Evolutionary conservation across 768 basidiomycete species (phyloP), one percentile per base, ranked within the genome.

Genomic region (button mushroom (Agaricus bisporus)): DNA sequence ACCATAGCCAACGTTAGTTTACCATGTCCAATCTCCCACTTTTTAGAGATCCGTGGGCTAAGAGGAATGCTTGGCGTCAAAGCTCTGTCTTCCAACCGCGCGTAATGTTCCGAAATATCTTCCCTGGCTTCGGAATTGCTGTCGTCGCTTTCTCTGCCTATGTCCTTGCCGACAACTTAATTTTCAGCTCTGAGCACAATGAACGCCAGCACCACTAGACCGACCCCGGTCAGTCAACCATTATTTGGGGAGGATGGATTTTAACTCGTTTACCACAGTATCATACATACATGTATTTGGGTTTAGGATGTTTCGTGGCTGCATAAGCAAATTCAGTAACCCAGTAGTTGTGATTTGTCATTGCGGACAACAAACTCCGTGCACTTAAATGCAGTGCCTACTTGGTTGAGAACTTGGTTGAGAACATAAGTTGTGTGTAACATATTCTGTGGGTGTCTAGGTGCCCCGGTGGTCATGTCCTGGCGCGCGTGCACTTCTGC

Each of bases 91-190:
- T 97, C 75, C 79, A 83, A 56, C 88, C 86, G 60, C 82, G 85
- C 39, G 79, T 81, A 61, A 94, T 94, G 90, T 86, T 98, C 74
- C 75, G 86, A 62, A 92, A 81, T 73, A 67, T 95, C 59, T 94
- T 98, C 69, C 95, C 95, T 32, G 95, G 95, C 37, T 89, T 98
- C 64, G 95, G 94, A 44, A 91, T 92, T 53, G 95, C 91, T 35
- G 78, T 92, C 47, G 91, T 86, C 49, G 90, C 93, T 1, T 98
- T 98, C 74, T 86, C 91, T 29, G 85, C 81, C 54, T 98, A 98
- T 63, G 92, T 98, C 29, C 69, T 90, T 32, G 88, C 76, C 26
- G 95, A 97, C 69, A 92, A 91, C 65, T 54, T 87, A 28, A 78
- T 60, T 62, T 71, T 47, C 79, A 73, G 42, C 57, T 35, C 51